These are phyloP conservation scores for Gaultheria prostrata DNA, from an alignment of 148 eudicot species.

Conservation along the genomic window DNA sequence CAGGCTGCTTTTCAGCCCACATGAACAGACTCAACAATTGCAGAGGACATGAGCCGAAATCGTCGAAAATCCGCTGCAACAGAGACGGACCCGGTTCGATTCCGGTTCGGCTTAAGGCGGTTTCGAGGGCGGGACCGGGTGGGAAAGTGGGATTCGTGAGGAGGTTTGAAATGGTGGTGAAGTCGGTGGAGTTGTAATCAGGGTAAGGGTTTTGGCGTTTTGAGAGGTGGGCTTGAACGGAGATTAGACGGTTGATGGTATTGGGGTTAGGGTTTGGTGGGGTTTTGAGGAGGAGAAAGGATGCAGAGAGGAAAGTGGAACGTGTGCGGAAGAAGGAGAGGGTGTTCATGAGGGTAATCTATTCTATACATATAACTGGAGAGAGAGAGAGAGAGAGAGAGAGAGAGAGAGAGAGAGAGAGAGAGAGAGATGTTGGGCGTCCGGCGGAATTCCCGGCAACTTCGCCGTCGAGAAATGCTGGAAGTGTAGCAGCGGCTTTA, in stretches of 20 bases:
- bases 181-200: constrained; percentile 26
- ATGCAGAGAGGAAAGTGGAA: constrained; percentile 25
- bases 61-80: constrained; percentile 39
- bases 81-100: constrained; percentile 32
- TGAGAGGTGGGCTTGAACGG: constrained; percentile 8
- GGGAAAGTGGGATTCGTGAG: constrained; percentile 32
- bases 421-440: too few relatives aligned
- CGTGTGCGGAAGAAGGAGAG: constrained; percentile 12
- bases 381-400: background rate
- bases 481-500: too few relatives aligned
- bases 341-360: constrained; percentile 17
- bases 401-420: constrained; percentile 9
- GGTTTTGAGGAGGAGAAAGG: constrained; percentile 17
- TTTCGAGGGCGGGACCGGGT: constrained; percentile 38
- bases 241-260: constrained; percentile 14
- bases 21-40: constrained; percentile 42
- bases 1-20: constrained; percentile 60
- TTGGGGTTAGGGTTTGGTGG: constrained; percentile 24
- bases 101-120: constrained; percentile 33
- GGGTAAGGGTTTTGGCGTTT: constrained; percentile 22
- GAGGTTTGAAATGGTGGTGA: constrained; percentile 36
- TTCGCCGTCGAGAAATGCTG: too few relatives aligned
- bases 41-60: constrained; percentile 50
- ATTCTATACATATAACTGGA: too few relatives aligned
- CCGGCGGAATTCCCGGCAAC: too few relatives aligned